phyloP scores from a whole-genome alignment of 805 yeast species.

The Nakazawaea holstii region DNA sequence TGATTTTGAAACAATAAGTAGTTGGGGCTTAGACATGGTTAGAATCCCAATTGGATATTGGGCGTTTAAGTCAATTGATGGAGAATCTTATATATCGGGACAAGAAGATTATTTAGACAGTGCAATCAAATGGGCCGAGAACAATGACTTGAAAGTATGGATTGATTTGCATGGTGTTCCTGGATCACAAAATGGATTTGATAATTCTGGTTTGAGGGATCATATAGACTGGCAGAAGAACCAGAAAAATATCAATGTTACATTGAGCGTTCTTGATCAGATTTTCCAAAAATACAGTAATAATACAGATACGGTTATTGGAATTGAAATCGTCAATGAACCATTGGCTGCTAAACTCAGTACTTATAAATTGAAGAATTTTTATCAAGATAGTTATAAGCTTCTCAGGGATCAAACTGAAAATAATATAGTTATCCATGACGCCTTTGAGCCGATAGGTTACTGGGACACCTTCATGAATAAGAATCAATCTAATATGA shows the following conservation, averaged over 20 bases:
- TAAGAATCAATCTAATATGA: slow-evolving; percentile 1
- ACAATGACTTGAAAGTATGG: slow-evolving; percentile 69
- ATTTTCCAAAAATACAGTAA: slow-evolving; percentile 64
- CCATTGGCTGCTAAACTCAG: slow-evolving; percentile 74
- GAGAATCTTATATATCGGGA: slow-evolving; percentile 86
- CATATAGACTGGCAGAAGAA: slow-evolving; percentile 47
- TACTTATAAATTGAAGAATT: slow-evolving; percentile 52
- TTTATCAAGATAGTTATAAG: slow-evolving; percentile 58
- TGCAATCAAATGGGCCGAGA: slow-evolving; percentile 73
- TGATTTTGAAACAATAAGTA: slow-evolving; percentile 59
- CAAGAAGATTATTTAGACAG: slow-evolving; percentile 66
- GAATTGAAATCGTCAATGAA: slow-evolving; percentile 84
- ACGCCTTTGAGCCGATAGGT: slow-evolving; percentile 62
- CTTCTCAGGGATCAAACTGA: slow-evolving; percentile 53
- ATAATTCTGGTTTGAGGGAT: slow-evolving; percentile 86
- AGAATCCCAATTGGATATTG: slow-evolving; percentile 94
- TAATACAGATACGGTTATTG: slow-evolving; percentile 69
- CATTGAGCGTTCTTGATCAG: slow-evolving; percentile 48
- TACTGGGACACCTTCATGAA: slow-evolving; percentile 59
- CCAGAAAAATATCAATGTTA: slow-evolving; percentile 42
- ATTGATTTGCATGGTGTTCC: slow-evolving; percentile 95
- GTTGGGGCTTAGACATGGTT: slow-evolving; percentile 72
- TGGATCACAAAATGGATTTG: slow-evolving; percentile 95
- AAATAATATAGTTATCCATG: slow-evolving; percentile 69
- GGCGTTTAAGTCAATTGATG: slow-evolving; percentile 63